phyloP scores from a whole-genome alignment of 148 eudicot genomes.

The Beta vulgaris region DNA sequence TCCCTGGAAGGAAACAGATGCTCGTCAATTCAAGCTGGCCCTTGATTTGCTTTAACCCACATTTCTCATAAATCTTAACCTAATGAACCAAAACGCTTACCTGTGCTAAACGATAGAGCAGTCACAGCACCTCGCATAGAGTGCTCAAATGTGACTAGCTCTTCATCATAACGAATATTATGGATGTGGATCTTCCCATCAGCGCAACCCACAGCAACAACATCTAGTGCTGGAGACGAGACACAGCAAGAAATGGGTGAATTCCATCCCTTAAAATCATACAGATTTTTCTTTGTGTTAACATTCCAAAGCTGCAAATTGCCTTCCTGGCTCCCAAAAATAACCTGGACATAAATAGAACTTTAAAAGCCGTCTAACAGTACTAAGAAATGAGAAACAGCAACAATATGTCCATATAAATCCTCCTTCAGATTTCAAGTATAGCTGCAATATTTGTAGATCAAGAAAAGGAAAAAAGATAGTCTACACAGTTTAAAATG shows the following conservation, averaged over 20 bases:
- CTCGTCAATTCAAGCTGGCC: background rate
- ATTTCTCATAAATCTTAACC: background rate
- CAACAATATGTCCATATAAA: slow-evolving; percentile 1
- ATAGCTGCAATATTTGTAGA: background rate
- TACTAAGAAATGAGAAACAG: background rate
- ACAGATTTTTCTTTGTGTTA: slow-evolving; percentile 74
- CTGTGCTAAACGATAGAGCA: slow-evolving; percentile 89
- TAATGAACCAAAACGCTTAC: slow-evolving; percentile 34
- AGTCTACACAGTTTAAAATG: background rate
- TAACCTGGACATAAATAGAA: slow-evolving; percentile 47
- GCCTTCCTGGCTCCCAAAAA: slow-evolving; percentile 86
- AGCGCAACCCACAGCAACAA: slow-evolving; percentile 92
- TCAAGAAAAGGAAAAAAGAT: background rate
- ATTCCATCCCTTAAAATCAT: slow-evolving; percentile 85
- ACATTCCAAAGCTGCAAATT: slow-evolving; percentile 89
- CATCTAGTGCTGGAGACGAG: slow-evolving; percentile 98
- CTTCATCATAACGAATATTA: slow-evolving; percentile 85
- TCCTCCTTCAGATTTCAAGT: background rate
- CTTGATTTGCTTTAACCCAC: background rate
- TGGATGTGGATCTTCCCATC: slow-evolving; percentile 98
- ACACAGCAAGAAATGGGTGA: slow-evolving; percentile 74
- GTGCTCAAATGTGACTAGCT: slow-evolving; percentile 71
- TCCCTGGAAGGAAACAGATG: background rate
- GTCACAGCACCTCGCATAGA: slow-evolving; percentile 91
- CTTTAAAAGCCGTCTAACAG: slow-evolving; percentile 19